phyloP scores from a whole-genome alignment of 805 yeast species.

The Metschnikowia cubensis region DNA sequence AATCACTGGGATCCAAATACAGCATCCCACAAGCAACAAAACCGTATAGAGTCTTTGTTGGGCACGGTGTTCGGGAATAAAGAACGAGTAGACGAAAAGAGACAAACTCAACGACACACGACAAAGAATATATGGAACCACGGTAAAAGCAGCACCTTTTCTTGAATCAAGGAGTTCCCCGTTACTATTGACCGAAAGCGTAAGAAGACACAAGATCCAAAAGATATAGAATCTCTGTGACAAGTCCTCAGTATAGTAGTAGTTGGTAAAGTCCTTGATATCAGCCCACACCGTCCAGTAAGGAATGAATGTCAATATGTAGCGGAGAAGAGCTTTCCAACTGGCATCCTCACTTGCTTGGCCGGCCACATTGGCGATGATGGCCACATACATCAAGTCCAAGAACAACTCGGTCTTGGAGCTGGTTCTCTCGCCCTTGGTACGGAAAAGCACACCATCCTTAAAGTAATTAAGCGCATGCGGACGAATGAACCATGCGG shows the following conservation, averaged over 20 bases:
- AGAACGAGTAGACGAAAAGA: constrained; percentile 40
- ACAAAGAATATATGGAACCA: constrained; percentile 48
- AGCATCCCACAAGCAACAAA: constrained; percentile 29
- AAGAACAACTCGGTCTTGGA: constrained; percentile 54
- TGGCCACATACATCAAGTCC: constrained; percentile 62
- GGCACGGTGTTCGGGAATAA: constrained; percentile 45
- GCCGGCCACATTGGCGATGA: constrained; percentile 56
- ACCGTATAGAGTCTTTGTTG: constrained; percentile 44
- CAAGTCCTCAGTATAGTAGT: constrained; percentile 58
- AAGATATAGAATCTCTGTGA: constrained; percentile 49
- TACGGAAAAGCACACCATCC: constrained; percentile 52
- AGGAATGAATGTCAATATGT: constrained; percentile 50
- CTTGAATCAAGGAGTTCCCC: constrained; percentile 32
- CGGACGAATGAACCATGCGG: constrained; percentile 46
- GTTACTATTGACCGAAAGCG: constrained; percentile 49
- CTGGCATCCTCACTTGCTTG: constrained; percentile 48
- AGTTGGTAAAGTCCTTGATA: constrained; percentile 59
- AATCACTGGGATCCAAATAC: constrained; percentile 51
- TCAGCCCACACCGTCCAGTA: constrained; percentile 68
- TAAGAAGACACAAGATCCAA: constrained; percentile 49
- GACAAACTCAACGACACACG: constrained; percentile 36
- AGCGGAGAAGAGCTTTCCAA: constrained; percentile 45
- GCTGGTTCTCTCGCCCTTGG: constrained; percentile 51
- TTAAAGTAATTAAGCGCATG: constrained; percentile 60
- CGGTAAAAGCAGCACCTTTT: constrained; percentile 39